A percentile compares a stretch with the other conserved stretches of the same genome.
Conservation (phyloP, 106 monocot species). For the Dioscorea alata region DNA sequence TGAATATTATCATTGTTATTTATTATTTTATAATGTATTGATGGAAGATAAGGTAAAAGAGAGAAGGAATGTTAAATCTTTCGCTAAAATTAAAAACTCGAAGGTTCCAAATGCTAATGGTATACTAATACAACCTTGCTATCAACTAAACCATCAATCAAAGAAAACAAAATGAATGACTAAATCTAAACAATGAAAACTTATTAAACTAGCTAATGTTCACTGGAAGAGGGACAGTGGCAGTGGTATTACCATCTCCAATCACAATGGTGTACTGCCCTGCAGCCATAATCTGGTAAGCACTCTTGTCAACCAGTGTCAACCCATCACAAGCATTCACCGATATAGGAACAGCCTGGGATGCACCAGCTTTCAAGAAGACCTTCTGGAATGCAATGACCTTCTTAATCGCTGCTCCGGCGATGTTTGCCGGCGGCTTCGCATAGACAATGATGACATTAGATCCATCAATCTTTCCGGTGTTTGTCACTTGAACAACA, state of each 20-base stretch:
- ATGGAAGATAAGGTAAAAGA: no score
- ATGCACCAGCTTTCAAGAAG: background rate
- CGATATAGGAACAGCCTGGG: background rate
- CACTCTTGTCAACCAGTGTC: conserved; percentile 4
- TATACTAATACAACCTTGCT: no score
- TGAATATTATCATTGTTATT: no score
- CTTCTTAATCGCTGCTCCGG: conserved; percentile 7
- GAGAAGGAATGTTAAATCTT: no score
- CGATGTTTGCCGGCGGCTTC: background rate
- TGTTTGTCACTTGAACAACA: conserved; percentile 2
- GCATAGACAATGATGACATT: conserved; percentile 6
- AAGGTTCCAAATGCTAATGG: no score
- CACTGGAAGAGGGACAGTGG: no score
- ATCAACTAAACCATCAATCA: no score
- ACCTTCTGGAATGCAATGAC: conserved; percentile 8
- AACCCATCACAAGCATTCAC: conserved; percentile 8
- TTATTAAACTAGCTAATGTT: no score
- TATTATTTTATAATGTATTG: no score
- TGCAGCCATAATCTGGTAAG: conserved; percentile 4
- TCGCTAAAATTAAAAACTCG: no score
- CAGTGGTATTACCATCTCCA: background rate
- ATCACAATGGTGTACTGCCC: conserved; percentile 3
- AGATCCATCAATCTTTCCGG: background rate
- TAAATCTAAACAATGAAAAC: no score
- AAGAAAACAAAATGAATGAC: no score